Conservation (phyloP, 331 rosid genomes). For the Erythrophleum ivorense region DNA sequence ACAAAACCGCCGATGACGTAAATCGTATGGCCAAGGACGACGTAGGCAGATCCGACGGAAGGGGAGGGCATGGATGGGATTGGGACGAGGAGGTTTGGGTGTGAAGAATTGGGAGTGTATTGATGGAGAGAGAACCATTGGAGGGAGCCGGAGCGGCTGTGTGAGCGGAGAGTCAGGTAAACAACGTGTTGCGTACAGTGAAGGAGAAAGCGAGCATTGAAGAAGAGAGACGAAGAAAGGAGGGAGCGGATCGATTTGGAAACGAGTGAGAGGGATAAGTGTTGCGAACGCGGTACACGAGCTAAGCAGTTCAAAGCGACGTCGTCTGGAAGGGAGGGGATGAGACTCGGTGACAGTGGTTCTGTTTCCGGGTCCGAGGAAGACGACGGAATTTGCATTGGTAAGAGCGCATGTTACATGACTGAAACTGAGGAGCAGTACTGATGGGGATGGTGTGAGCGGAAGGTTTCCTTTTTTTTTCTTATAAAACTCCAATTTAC, state of each 20-base stretch:
- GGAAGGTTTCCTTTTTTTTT: too few relatives aligned
- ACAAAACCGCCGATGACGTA: constrained; percentile 75
- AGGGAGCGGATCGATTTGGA: constrained; percentile 59
- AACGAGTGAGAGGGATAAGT: constrained; percentile 55
- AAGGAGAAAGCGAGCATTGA: constrained; percentile 59
- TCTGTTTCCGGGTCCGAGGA: not conserved
- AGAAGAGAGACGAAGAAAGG: constrained; percentile 62
- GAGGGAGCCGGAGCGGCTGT: not conserved
- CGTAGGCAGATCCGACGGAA: constrained; percentile 64
- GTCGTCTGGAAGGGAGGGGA: constrained; percentile 78
- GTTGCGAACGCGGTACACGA: constrained; percentile 63
- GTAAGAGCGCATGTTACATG: not conserved
- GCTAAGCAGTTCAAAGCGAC: constrained; percentile 74
- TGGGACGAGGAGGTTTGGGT: constrained; percentile 36
- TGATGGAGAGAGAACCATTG: constrained; percentile 60
- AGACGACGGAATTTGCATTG: not conserved
- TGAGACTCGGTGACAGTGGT: constrained; percentile 33
- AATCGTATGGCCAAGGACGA: constrained; percentile 52
- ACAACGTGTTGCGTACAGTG: constrained; percentile 50
- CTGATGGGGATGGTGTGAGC: accelerated
- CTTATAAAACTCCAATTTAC: too few relatives aligned
- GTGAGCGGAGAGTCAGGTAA: constrained; percentile 67
- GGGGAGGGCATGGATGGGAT: constrained; percentile 60
- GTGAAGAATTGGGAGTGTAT: constrained; percentile 6
- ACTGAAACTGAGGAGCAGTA: not conserved